A percentile compares a stretch with the other conserved stretches of the same genome.
phyloP scores from a whole-genome alignment of 164 flowering plant genomes.

The grape (Vitis vinifera) region ASM3070453v1 NC_081817.1:25896501-25897000 shows the following conservation, averaged over 20 bases:
- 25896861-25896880: slow-evolving; percentile 23
- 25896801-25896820: slow-evolving; percentile 76
- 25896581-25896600: slow-evolving; percentile 54
- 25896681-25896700: slow-evolving; percentile 31
- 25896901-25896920: no score
- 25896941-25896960: no score
- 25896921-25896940: no score
- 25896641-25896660: slow-evolving; percentile 41
- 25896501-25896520: no score
- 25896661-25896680: slow-evolving; percentile 41
- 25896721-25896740: slow-evolving; percentile 47
- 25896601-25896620: slow-evolving; percentile 29
- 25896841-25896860: slow-evolving; percentile 58
- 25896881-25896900: not conserved
- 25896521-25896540: no score
- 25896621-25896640: slow-evolving; percentile 39
- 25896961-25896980: no score
- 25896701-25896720: slow-evolving; percentile 29
- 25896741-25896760: slow-evolving; percentile 53
- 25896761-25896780: slow-evolving; percentile 64
- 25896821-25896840: slow-evolving; percentile 58
- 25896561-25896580: not conserved
- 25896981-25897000: no score
- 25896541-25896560: no score
- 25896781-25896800: slow-evolving; percentile 27